Conservation (phyloP, 768 basidiomycete species). For the Epithele typhae region DNA sequence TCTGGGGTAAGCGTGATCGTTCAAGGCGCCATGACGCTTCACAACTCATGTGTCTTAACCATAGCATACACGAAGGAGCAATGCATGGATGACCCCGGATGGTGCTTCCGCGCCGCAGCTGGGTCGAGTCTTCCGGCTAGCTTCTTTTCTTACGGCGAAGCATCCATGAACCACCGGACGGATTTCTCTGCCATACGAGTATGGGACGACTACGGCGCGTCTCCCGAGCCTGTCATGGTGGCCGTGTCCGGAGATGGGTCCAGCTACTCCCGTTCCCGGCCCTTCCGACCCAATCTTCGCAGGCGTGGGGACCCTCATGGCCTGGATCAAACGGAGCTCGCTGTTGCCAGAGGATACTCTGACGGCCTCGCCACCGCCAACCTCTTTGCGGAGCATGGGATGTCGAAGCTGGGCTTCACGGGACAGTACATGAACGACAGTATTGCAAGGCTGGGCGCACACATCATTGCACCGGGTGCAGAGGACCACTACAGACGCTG, state of each 20-base stretch:
- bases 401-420: slow-evolving; percentile 54
- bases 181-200: too few species aligned
- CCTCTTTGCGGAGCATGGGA: slow-evolving; percentile 45
- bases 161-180: too few species aligned
- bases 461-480: slow-evolving; percentile 32
- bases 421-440: slow-evolving; percentile 58
- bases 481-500: slow-evolving; percentile 40
- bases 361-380: slow-evolving; percentile 57
- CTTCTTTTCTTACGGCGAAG: slow-evolving; percentile 53
- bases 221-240: too few species aligned
- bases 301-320: too few species aligned
- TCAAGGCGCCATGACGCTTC: too few species aligned
- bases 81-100: slow-evolving; percentile 54
- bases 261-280: too few species aligned
- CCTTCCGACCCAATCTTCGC: too few species aligned
- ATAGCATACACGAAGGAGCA: slow-evolving; percentile 59
- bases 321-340: slow-evolving; percentile 17
- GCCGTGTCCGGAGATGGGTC: too few species aligned
- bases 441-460: slow-evolving; percentile 31
- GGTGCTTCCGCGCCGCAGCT: slow-evolving; percentile 66
- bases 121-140: slow-evolving; percentile 50
- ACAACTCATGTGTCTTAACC: not conserved
- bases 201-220: too few species aligned
- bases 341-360: slow-evolving; percentile 44
- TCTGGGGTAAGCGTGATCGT: slow-evolving; percentile 59